Percentiles rank a stretch among this genome's conserved stretches.
Evolutionary conservation across 2,329 filamentous ascomycete species (phyloP).

Genomic region (Colletotrichum cereale): DNA sequence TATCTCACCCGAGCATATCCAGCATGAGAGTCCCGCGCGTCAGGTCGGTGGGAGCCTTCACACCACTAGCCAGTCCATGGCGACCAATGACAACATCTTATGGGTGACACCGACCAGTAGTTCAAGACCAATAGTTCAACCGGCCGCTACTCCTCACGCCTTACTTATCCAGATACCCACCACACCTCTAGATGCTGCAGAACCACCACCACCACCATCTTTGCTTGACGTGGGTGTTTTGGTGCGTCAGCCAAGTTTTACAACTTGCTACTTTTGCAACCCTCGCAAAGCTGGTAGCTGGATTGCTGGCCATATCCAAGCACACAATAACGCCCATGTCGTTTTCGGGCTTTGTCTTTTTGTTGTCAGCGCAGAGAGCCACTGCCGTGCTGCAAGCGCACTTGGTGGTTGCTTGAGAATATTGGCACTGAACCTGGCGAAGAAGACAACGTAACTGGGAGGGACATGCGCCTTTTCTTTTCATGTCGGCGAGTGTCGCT

Average conservation of each 20-base stretch:
- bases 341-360: not conserved
- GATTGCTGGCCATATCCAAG: not conserved
- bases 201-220: constrained; percentile 6
- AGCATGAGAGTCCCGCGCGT: constrained; percentile 9
- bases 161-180: not conserved
- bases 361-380: not conserved
- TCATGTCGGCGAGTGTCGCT: not conserved
- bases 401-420: not conserved
- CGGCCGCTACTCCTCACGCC: not conserved
- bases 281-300: not conserved
- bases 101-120: not conserved
- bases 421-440: not conserved
- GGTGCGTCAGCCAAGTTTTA: not conserved
- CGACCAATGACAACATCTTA: not conserved
- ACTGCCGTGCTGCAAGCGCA: not conserved
- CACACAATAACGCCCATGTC: not conserved
- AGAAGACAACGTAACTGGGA: not conserved
- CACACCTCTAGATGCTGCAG: not conserved
- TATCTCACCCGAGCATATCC: not conserved
- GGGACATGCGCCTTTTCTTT: not conserved
- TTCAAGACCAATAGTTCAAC: not conserved
- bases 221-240: not conserved
- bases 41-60: constrained; percentile 20
- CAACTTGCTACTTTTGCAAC: constrained; percentile 1
- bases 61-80: constrained; percentile 14